Evolutionary conservation across 345 rosid species (phyloP).

Genomic region (Ricinus communis): DNA sequence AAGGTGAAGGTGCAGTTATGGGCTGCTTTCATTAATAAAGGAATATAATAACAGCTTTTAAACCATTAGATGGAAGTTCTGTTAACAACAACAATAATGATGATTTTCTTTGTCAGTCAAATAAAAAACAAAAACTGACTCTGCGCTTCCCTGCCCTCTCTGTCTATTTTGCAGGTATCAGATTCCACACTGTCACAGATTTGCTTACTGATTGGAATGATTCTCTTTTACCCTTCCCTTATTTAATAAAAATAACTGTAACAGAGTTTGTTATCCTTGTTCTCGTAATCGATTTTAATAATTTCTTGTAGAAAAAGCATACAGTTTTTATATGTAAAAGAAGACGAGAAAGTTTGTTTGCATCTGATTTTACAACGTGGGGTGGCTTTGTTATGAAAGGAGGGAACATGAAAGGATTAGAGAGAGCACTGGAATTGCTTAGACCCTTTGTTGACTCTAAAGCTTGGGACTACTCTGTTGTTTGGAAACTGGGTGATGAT

Average conservation of each 20-base stretch:
- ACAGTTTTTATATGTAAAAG: too few relatives aligned
- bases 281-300: too few relatives aligned
- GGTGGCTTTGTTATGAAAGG: too few relatives aligned
- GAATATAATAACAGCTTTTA: too few relatives aligned
- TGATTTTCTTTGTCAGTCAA: constrained; percentile 8
- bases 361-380: too few relatives aligned
- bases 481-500: constrained; percentile 80
- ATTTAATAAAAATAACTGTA: background rate
- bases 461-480: constrained; percentile 77
- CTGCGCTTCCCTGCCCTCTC: background rate
- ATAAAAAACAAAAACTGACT: constrained; percentile 15
- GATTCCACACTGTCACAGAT: constrained; percentile 37
- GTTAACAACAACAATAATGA: too few relatives aligned
- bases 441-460: constrained; percentile 65
- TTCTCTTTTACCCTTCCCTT: background rate
- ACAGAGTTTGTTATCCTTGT: constrained; percentile 19
- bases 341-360: too few relatives aligned
- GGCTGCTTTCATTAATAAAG: background rate
- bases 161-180: constrained; percentile 16
- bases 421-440: constrained; percentile 58
- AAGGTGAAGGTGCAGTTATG: background rate
- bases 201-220: constrained; percentile 21
- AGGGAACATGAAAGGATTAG: constrained; percentile 48
- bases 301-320: background rate
- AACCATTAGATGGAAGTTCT: too few relatives aligned